Evolutionary conservation across 306 rosid species (phyloP).

Genomic region (Oxytropis ochrocephala): DNA sequence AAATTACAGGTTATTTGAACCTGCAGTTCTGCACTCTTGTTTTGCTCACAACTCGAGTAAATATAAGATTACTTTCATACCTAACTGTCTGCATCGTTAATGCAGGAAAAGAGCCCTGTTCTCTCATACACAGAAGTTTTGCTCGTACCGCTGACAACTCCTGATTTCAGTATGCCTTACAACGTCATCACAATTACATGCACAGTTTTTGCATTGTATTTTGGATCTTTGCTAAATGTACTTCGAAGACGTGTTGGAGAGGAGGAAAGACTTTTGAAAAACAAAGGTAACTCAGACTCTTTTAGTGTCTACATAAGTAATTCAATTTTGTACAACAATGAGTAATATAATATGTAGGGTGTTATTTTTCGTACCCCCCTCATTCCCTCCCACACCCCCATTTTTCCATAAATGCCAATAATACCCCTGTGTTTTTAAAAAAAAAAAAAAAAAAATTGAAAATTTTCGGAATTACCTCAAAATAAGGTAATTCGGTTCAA

Average conservation of each 20-base stretch:
- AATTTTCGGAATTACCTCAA: too few relatives aligned
- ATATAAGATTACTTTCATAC: not conserved
- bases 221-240: conserved; percentile 81
- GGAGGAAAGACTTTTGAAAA: conserved; percentile 68
- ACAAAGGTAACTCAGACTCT: conserved; percentile 46
- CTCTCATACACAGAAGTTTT: conserved; percentile 79
- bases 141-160: conserved; percentile 90
- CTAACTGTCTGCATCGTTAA: conserved; percentile 16
- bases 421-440: too few relatives aligned
- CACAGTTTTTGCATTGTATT: conserved; percentile 81
- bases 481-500: too few relatives aligned
- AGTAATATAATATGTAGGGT: too few relatives aligned
- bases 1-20: conserved; percentile 56
- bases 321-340: not conserved
- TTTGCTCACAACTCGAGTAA: not conserved
- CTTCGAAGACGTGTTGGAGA: conserved; percentile 77
- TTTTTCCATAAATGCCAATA: too few relatives aligned
- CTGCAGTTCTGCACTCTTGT: not conserved
- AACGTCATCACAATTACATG: conserved; percentile 92
- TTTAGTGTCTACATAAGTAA: not conserved
- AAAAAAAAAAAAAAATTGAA: too few relatives aligned
- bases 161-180: conserved; percentile 98
- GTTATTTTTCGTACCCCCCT: too few relatives aligned
- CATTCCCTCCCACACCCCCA: too few relatives aligned
- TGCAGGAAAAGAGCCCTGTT: conserved; percentile 63